phyloP scores from a whole-genome alignment of 1,284 basidiomycete species.

The Golubevia pallescens region DNA sequence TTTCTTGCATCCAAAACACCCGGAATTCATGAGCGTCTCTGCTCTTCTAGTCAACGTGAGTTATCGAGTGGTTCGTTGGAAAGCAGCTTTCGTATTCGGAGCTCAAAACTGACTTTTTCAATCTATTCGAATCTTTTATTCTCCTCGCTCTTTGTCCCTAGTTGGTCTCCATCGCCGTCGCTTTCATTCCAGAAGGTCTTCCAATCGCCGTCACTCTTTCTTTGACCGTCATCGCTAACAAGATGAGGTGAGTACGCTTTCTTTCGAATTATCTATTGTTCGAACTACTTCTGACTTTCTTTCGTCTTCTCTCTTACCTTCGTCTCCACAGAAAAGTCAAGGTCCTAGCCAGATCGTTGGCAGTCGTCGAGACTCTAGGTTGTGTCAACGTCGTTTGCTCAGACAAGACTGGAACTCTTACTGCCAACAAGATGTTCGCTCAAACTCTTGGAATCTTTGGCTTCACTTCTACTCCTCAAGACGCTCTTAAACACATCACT shows the following conservation, averaged over 20 bases:
- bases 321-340: too few relatives aligned
- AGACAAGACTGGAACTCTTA: conserved; percentile 57
- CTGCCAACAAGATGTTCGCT: conserved; percentile 25
- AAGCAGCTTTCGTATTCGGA: too few relatives aligned
- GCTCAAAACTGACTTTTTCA: too few relatives aligned
- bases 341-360: too few relatives aligned
- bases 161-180: conserved; percentile 70
- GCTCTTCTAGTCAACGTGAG: conserved; percentile 70
- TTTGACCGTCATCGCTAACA: conserved; percentile 38
- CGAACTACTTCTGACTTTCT: too few relatives aligned
- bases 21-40: conserved; percentile 70
- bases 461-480: conserved; percentile 22
- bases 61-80: conserved; percentile 17
- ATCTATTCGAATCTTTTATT: background rate
- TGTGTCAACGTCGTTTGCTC: conserved; percentile 47
- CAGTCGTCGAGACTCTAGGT: conserved; percentile 42
- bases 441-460: conserved; percentile 34
- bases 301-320: too few relatives aligned
- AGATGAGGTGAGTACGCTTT: too few relatives aligned
- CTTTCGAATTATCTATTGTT: too few relatives aligned
- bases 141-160: background rate
- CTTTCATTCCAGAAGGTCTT: conserved; percentile 72
- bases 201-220: conserved; percentile 67
- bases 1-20: conserved; percentile 68
- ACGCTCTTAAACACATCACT: conserved; percentile 23